Percentiles rank a stretch among this genome's conserved stretches.
Conservation (phyloP, 2,329 filamentous ascomycete species). For the Aspergillus novofumigatus region DNA sequence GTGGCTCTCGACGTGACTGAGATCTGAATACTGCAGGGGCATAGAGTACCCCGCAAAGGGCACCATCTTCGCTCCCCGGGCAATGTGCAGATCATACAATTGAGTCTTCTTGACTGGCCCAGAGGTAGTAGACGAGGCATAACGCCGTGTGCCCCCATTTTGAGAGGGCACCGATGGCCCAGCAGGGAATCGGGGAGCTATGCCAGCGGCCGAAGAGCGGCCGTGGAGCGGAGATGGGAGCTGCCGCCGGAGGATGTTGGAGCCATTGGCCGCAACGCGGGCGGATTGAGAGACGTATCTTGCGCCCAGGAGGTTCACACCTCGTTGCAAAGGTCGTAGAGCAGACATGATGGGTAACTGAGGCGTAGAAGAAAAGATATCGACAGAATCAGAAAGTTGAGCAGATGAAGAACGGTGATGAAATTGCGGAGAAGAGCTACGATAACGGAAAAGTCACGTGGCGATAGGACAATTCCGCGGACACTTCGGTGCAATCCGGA, state of each 20-base stretch:
- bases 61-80: slow-evolving; percentile 85
- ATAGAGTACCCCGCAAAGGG: slow-evolving; percentile 92
- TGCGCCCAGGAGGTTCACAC: slow-evolving; percentile 26
- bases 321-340: slow-evolving; percentile 26
- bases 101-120: slow-evolving; percentile 52
- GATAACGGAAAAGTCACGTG: slow-evolving; percentile 38
- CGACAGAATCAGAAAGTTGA: slow-evolving; percentile 11
- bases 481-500: slow-evolving; percentile 12
- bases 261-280: slow-evolving; percentile 30
- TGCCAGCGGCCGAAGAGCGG: slow-evolving; percentile 16
- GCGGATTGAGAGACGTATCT: slow-evolving; percentile 22
- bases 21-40: slow-evolving; percentile 81
- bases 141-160: slow-evolving; percentile 25
- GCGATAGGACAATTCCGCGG: slow-evolving; percentile 28
- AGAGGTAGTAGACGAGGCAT: slow-evolving; percentile 28
- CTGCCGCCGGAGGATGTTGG: slow-evolving; percentile 24
- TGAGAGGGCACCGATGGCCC: slow-evolving; percentile 7
- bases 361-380: slow-evolving; percentile 1
- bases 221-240: slow-evolving; percentile 26
- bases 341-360: slow-evolving; percentile 23
- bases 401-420: slow-evolving; percentile 10
- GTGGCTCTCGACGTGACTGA: slow-evolving; percentile 79
- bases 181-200: slow-evolving; percentile 3
- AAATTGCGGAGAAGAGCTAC: slow-evolving; percentile 17
- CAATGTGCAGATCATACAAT: slow-evolving; percentile 73